Percentiles rank a stretch among this genome's conserved stretches.
Evolutionary conservation across 2,329 filamentous ascomycete species (phyloP).

Genomic region (Ophiostoma populinum): DNA sequence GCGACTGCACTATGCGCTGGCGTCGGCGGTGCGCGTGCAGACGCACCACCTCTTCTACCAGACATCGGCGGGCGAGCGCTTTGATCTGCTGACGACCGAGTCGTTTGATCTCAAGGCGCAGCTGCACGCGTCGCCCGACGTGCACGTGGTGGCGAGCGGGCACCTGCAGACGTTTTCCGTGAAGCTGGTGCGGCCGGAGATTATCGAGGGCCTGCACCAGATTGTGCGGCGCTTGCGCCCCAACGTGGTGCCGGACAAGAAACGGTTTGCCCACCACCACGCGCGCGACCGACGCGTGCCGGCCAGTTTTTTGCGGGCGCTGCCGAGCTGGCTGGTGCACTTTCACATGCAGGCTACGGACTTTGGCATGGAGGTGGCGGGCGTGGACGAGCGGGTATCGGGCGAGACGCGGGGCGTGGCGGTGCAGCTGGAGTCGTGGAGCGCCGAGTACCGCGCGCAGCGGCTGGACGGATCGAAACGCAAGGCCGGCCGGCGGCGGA

Average conservation of each 20-base stretch:
- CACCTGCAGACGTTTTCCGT: slow-evolving; percentile 75
- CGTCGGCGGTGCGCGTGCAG: slow-evolving; percentile 65
- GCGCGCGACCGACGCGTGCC: slow-evolving; percentile 34
- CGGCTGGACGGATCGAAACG: slow-evolving; percentile 47
- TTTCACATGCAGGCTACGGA: slow-evolving; percentile 75
- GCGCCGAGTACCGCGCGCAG: slow-evolving; percentile 74
- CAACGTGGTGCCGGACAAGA: slow-evolving; percentile 49
- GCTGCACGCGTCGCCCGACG: slow-evolving; percentile 67
- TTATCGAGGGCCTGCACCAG: slow-evolving; percentile 79
- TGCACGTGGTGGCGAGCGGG: slow-evolving; percentile 64
- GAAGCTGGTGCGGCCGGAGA: slow-evolving; percentile 80
- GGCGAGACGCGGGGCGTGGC: slow-evolving; percentile 67
- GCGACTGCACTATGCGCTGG: slow-evolving; percentile 72
- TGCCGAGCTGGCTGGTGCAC: slow-evolving; percentile 73
- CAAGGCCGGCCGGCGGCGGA: slow-evolving; percentile 47
- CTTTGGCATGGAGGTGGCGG: slow-evolving; percentile 80
- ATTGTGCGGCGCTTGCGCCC: slow-evolving; percentile 71
- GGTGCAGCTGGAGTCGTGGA: slow-evolving; percentile 74
- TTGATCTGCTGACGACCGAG: slow-evolving; percentile 77
- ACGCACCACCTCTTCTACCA: slow-evolving; percentile 91
- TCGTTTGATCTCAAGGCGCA: slow-evolving; percentile 75
- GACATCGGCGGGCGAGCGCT: slow-evolving; percentile 62
- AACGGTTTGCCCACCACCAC: slow-evolving; percentile 30
- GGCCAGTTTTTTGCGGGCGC: slow-evolving; percentile 53
- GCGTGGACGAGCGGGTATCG: slow-evolving; percentile 70